Conservation (phyloP, 2,329 filamentous ascomycete genomes). For the Bipolaris gigantea region DNA sequence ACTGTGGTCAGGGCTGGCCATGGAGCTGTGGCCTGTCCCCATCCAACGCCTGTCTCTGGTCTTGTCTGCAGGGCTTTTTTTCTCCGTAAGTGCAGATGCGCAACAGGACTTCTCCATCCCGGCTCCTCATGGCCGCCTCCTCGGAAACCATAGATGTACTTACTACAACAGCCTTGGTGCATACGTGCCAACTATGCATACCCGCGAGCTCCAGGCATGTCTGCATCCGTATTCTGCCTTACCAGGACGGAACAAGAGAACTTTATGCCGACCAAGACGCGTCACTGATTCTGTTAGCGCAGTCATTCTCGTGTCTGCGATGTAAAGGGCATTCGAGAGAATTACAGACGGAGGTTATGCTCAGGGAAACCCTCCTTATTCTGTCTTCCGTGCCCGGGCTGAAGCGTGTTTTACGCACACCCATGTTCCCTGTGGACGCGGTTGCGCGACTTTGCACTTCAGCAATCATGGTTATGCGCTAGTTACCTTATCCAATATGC, state of each 20-base stretch:
- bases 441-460: neutral
- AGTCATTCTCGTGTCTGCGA: too few species aligned
- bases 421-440: conserved; percentile 6
- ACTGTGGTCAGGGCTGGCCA: too few species aligned
- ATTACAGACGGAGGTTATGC: too few species aligned
- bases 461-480: conserved; percentile 2
- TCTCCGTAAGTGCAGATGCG: neutral
- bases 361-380: too few species aligned
- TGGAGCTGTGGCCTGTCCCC: too few species aligned
- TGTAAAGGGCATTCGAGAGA: too few species aligned
- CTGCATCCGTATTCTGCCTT: too few species aligned
- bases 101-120: neutral
- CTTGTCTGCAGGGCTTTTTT: neutral
- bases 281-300: too few species aligned
- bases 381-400: neutral
- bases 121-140: neutral
- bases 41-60: neutral
- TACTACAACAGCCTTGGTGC: neutral
- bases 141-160: neutral
- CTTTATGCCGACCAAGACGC: too few species aligned
- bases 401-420: conserved; percentile 4
- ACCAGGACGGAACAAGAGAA: too few species aligned
- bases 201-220: too few species aligned
- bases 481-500: neutral
- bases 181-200: neutral